Base-by-base conservation (phyloP, 345 rosid species). In the Chamaenerion angustifolium region DNA sequence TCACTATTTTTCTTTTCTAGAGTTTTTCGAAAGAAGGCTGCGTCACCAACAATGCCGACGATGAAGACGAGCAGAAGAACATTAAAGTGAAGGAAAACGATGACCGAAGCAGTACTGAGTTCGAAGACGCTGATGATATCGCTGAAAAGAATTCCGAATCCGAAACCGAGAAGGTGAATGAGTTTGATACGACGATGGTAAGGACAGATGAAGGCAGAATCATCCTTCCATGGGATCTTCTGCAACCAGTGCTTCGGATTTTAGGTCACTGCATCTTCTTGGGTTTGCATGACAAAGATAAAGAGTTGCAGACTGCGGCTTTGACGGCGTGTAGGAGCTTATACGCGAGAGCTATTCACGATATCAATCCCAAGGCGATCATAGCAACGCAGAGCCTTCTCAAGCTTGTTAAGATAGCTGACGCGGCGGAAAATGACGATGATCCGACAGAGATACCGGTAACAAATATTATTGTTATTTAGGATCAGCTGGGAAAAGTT, bases 211-310 rank as follows among this genome's bases (percentile, higher is more conserved):
- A 31, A 42, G 70, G 70, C 61, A 57, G 74, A 66, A 75, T 85
- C 37, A 64, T 78, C 1, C 4, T 83, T 66, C 82, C 81, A 40
- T 89, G 94, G 95, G 98, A 85, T 42, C 71, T 86, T 10, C 41
- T 86, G 65, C 98, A 90, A 8, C 98, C 94, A 0, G 57, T 68
- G 15, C 15, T 86, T 74, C 78, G 94, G 66, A 81, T 86, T 11
- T 31, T 83, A 27, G 90, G 92, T 10, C 87, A 86, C 46, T 90
- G 95, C 42, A 58, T 90, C 4, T 10, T 90, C 4, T 10, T 90
- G 45, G 94, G 83, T 31, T 31, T 31, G 12, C 60, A 67, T 0
- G 53, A 49, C 4, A 43, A 58, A 40, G 77, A 78, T 10, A 54
- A 48, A 48, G 59, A 71, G 40, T 31, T 83, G 44, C 52, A 52